A percentile compares a stretch with the other conserved stretches of the same genome.
phyloP scores from a whole-genome alignment of 306 rosid genomes.

The Luffa aegyptiaca region DNA sequence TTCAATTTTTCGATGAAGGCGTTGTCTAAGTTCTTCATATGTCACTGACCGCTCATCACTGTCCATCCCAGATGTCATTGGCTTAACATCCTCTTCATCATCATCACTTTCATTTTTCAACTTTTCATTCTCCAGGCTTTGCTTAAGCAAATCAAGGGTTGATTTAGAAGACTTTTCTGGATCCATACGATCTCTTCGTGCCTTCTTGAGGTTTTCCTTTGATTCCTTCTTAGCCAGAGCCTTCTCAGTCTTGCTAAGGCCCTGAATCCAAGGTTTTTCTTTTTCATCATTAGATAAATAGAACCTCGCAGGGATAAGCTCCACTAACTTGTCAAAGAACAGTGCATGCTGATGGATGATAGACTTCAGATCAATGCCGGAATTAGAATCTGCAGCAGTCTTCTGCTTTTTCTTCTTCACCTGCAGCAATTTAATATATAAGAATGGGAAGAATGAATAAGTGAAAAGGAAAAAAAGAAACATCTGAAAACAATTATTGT shows the following conservation, averaged over 20 bases:
- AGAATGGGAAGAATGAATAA: not conserved
- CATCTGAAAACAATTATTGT: not conserved
- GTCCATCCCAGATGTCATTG: slow-evolving; percentile 29
- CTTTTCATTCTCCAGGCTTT: slow-evolving; percentile 42
- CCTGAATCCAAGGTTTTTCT: slow-evolving; percentile 83
- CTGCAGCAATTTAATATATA: slow-evolving; percentile 10
- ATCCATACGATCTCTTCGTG: slow-evolving; percentile 54
- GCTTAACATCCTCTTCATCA: slow-evolving; percentile 29
- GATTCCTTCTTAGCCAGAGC: slow-evolving; percentile 59
- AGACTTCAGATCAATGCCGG: slow-evolving; percentile 29
- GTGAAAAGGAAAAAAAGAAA: not conserved
- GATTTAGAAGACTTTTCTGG: slow-evolving; percentile 56
- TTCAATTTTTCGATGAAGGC: slow-evolving; percentile 52
- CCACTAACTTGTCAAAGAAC: slow-evolving; percentile 70
- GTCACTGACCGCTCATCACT: slow-evolving; percentile 45
- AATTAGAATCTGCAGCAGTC: slow-evolving; percentile 1
- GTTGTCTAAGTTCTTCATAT: slow-evolving; percentile 58
- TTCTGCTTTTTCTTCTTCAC: slow-evolving; percentile 44
- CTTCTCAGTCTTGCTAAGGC: slow-evolving; percentile 52
- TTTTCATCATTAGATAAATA: slow-evolving; percentile 44
- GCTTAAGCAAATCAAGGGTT: slow-evolving; percentile 54
- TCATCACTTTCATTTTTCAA: slow-evolving; percentile 17
- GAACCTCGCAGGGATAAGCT: slow-evolving; percentile 77
- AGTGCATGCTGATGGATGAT: slow-evolving; percentile 41
- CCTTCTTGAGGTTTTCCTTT: slow-evolving; percentile 60